Percentiles rank a stretch among this genome's conserved stretches.
Evolutionary conservation across 164 flowering plant species (phyloP).

Genomic region (Vitis labrusca): DNA sequence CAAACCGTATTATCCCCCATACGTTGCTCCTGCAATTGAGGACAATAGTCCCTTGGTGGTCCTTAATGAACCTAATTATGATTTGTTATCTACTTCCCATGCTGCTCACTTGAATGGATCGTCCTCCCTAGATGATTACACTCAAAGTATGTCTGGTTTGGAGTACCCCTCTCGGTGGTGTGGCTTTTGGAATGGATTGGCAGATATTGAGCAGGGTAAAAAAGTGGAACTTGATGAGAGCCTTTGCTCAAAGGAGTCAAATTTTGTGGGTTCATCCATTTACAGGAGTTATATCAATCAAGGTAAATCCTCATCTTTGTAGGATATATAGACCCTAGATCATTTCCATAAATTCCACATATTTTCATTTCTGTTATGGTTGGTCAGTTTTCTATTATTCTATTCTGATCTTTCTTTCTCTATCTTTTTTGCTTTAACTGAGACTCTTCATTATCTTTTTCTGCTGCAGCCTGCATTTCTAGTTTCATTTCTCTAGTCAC

Average conservation of each 20-base stretch:
- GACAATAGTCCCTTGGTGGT: conserved; percentile 10
- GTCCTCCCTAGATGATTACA: conserved; percentile 21
- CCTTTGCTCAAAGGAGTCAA: conserved; percentile 18
- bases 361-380: too few species aligned
- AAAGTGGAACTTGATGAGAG: conserved; percentile 17
- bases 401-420: too few species aligned
- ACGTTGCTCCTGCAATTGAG: conserved; percentile 17
- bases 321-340: not conserved
- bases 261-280: conserved; percentile 16
- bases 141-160: conserved; percentile 24
- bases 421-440: too few species aligned
- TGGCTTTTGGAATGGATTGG: conserved; percentile 27
- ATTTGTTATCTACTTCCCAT: conserved; percentile 19
- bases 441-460: too few species aligned
- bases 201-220: conserved; percentile 25
- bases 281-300: conserved; percentile 19
- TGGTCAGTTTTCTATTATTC: too few species aligned
- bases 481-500: too few species aligned
- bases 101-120: conserved; percentile 6
- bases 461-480: too few species aligned
- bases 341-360: not conserved
- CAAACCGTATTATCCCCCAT: conserved; percentile 27
- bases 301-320: conserved; percentile 26
- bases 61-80: conserved; percentile 22
- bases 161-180: conserved; percentile 21